Conservation (phyloP, 495 filamentous ascomycete genomes). For the Xylaria venustula region DNA sequence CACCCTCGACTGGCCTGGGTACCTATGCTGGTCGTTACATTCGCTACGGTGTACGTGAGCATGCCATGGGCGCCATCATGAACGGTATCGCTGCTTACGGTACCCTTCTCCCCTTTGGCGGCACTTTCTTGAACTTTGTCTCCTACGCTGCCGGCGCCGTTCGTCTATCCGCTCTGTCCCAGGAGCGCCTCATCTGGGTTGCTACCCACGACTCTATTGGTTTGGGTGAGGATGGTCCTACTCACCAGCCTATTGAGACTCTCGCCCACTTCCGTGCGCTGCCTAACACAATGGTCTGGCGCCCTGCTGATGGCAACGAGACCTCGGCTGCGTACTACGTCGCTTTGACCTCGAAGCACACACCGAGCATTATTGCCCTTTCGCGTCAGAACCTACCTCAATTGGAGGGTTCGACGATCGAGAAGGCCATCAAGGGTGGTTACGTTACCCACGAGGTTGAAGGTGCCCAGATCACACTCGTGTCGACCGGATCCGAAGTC, state of each 20-base stretch:
- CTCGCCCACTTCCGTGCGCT: slow-evolving; percentile 98
- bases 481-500: slow-evolving; percentile 96
- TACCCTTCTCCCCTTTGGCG: slow-evolving; percentile 87
- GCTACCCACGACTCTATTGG: slow-evolving; percentile 99
- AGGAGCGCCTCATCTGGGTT: slow-evolving; percentile 90
- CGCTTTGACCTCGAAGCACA: slow-evolving; percentile 85
- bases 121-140: slow-evolving; percentile 99
- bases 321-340: slow-evolving; percentile 97
- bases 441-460: slow-evolving; percentile 86
- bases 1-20: slow-evolving; percentile 77
- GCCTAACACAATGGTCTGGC: slow-evolving; percentile 99
- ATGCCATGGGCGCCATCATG: slow-evolving; percentile 96
- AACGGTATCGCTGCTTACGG: slow-evolving; percentile 97
- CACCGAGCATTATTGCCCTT: slow-evolving; percentile 87
- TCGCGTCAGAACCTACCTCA: slow-evolving; percentile 99
- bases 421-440: slow-evolving; percentile 86
- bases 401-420: slow-evolving; percentile 87
- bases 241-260: slow-evolving; percentile 99
- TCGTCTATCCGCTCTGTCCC: slow-evolving; percentile 88
- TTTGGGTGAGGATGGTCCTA: slow-evolving; percentile 97
- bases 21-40: slow-evolving; percentile 90
- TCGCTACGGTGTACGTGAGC: slow-evolving; percentile 96
- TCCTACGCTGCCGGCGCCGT: slow-evolving; percentile 96
- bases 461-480: slow-evolving; percentile 82
- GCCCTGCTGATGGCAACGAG: slow-evolving; percentile 98